Evolutionary conservation across 352 stramenopile genomes (phyloP), one percentile per base, ranked within the genome.

Genomic region (Bremia lactucae): DNA sequence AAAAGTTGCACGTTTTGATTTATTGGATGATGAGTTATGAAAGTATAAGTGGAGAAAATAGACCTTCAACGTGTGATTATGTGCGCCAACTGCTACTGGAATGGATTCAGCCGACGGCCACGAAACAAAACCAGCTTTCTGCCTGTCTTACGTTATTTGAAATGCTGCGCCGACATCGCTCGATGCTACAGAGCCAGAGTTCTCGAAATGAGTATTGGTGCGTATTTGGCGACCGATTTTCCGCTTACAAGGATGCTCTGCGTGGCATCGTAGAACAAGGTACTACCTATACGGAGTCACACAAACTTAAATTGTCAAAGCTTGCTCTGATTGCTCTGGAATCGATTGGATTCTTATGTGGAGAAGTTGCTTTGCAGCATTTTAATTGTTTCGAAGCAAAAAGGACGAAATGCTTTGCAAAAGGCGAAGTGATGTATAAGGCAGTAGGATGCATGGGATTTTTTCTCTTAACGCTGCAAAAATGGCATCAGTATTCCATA

Each of bases 71-170:
- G 5, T 14, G 33, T 45, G n/a, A 46, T 18, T 46, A 59, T 21
- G 48, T 84, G n/a, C 35, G 59, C 0, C 38, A 58, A 10, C 38
- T 80, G 4, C 31, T 80, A 7, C 15, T 83, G 7, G 40, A 57
- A 26, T 63, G 59, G 52, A 36, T 79, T 15, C 23, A 57, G 2
- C 35, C 51, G 7, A 9, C 35, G 6, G 24, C 24, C 0, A 59
- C 64, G 28, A 88, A 86, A 39, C 49, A 60, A 15, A 61, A 60
- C 11, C 72, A 84, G 48, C 18, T 88, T 29, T 41, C 65, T n/a
- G 59, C 58, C 15, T 72, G 64, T 43, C 63, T 86, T 13, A 61
- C 69, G 14, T 28, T 82, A 13, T 83, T 84, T 39, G 75, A 86
- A 44, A 37, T 88, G 6, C 31, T 80, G 4, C 70, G 80, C 38